phyloP scores from a whole-genome alignment of 1,139 yeast species.

The Entelexis paramagnoliae region DNA sequence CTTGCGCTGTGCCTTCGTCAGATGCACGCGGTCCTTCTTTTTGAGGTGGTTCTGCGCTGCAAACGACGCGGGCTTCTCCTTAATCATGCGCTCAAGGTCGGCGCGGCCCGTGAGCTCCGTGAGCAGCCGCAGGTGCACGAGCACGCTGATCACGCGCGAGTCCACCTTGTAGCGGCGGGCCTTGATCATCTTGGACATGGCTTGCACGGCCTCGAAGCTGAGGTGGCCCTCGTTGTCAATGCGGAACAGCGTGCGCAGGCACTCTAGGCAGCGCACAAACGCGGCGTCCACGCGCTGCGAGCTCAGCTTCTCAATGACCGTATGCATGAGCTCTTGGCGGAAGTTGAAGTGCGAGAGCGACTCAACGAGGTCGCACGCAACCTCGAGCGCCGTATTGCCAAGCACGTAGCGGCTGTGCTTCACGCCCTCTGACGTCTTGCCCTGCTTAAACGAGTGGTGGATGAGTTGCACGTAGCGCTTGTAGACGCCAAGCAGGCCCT shows the following conservation, averaged over 20 bases:
- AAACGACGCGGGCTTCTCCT: conserved; percentile 31
- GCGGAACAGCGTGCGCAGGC: conserved; percentile 52
- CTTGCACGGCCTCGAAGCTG: conserved; percentile 59
- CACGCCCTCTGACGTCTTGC: conserved; percentile 15
- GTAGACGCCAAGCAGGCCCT: conserved; percentile 59
- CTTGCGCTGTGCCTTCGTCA: conserved; percentile 79
- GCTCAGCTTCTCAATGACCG: conserved; percentile 43
- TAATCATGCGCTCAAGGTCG: conserved; percentile 51
- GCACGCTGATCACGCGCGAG: conserved; percentile 65
- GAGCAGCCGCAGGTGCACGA: conserved; percentile 62
- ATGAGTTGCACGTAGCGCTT: conserved; percentile 55
- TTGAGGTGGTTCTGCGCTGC: conserved; percentile 38
- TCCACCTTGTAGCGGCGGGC: conserved; percentile 72
- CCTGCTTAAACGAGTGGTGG: conserved; percentile 34
- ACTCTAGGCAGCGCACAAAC: conserved; percentile 52
- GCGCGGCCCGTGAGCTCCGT: conserved; percentile 49
- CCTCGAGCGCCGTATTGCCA: conserved; percentile 55
- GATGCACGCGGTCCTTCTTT: conserved; percentile 80
- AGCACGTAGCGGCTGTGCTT: conserved; percentile 32
- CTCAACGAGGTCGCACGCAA: conserved; percentile 67
- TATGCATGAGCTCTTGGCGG: conserved; percentile 57
- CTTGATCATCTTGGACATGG: conserved; percentile 58
- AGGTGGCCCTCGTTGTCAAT: conserved; percentile 75
- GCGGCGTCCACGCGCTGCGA: conserved; percentile 33
- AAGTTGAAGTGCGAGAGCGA: conserved; percentile 72